Evolutionary conservation across 1,284 basidiomycete genomes (phyloP).

Genomic region (Ceratobasidium theobromae): DNA sequence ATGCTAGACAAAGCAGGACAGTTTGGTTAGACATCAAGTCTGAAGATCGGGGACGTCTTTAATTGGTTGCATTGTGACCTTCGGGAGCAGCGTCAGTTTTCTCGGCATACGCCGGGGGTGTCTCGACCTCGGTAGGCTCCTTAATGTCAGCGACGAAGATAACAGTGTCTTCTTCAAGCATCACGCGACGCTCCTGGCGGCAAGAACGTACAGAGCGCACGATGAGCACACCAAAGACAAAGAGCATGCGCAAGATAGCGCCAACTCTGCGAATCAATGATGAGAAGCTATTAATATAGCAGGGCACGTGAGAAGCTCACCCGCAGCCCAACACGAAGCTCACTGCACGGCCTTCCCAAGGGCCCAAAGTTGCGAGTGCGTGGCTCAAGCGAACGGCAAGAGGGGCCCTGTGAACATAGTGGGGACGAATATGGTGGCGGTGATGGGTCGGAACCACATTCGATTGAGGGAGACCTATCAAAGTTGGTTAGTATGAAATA

Average conservation of each 20-base stretch:
- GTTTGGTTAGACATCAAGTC: background rate
- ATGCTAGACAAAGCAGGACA: background rate
- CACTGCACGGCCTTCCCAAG: constrained; percentile 75
- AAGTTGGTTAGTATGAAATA: constrained; percentile 13
- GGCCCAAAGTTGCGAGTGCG: constrained; percentile 67
- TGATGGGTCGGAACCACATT: constrained; percentile 38
- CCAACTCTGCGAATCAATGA: constrained; percentile 61
- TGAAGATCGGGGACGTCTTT: background rate
- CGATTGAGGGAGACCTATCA: background rate
- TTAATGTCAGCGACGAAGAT: constrained; percentile 20
- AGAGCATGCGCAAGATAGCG: constrained; percentile 74
- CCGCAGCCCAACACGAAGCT: constrained; percentile 67
- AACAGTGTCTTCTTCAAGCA: constrained; percentile 7
- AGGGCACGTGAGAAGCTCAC: constrained; percentile 43
- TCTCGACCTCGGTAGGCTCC: constrained; percentile 8
- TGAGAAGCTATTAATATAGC: constrained; percentile 7
- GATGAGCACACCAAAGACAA: constrained; percentile 62
- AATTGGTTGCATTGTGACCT: constrained; percentile 14
- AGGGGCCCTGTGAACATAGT: constrained; percentile 33
- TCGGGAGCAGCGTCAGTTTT: constrained; percentile 1
- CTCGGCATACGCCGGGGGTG: constrained; percentile 14
- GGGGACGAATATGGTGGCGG: constrained; percentile 35
- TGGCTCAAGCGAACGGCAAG: constrained; percentile 62
- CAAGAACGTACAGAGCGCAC: constrained; percentile 55
- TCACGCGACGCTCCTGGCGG: constrained; percentile 36